Percentiles rank a stretch among this genome's conserved stretches.
Evolutionary conservation across 345 rosid species (phyloP).

Genomic region (Abelmoschus esculentus): DNA sequence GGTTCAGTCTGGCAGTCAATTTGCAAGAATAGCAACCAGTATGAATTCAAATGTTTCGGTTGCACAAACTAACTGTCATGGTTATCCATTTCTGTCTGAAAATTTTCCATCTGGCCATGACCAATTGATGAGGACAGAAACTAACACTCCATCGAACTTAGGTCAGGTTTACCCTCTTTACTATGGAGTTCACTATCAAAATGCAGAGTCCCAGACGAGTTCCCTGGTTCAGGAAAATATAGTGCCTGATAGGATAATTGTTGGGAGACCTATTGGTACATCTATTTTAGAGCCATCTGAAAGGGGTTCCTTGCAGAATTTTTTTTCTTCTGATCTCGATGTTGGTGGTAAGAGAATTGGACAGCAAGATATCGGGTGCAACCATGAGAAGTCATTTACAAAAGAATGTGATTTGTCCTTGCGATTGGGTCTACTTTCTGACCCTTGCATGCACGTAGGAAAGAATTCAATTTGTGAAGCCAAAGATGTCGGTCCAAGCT

Average conservation of each 20-base stretch:
- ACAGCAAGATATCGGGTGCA: conserved; percentile 19
- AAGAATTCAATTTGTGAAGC: conserved; percentile 34
- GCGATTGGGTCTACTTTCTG: conserved; percentile 60
- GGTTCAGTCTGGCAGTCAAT: conserved; percentile 25
- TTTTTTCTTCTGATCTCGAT: conserved; percentile 26
- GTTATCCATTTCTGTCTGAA: conserved; percentile 39
- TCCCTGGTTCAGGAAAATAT: conserved; percentile 29
- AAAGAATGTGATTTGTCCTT: conserved; percentile 68
- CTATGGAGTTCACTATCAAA: conserved; percentile 41
- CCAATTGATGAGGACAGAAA: conserved; percentile 31
- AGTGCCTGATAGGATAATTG: conserved; percentile 29
- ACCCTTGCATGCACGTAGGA: conserved; percentile 31
- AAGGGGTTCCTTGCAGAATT: conserved; percentile 22
- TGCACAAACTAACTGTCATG: conserved; percentile 21
- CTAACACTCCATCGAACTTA: conserved; percentile 23
- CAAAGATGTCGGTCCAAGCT: conserved; percentile 28
- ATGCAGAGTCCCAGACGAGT: conserved; percentile 27
- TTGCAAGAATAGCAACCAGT: conserved; percentile 21
- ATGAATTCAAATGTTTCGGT: conserved; percentile 16
- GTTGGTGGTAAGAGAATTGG: conserved; percentile 19
- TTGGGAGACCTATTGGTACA: conserved; percentile 66
- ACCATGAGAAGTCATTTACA: conserved; percentile 30
- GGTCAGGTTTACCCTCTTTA: conserved; percentile 71
- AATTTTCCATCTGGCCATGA: conserved; percentile 20
- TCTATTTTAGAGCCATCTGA: conserved; percentile 30